Percentiles rank a stretch among this genome's conserved stretches.
Conservation (phyloP, 768 basidiomycete genomes). For the Mycena venus region DNA sequence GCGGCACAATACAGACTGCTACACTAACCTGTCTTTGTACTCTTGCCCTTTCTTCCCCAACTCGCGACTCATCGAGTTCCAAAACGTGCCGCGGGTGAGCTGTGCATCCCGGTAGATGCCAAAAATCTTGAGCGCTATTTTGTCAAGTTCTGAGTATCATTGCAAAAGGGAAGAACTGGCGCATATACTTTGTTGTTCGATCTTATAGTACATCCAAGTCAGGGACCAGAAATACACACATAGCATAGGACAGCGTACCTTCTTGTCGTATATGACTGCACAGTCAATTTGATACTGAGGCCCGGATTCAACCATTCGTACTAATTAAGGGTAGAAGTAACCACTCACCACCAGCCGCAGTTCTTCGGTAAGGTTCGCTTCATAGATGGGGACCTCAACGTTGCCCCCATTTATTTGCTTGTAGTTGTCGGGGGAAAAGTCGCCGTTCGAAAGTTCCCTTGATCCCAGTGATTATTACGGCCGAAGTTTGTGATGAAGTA, state of each 20-base stretch:
- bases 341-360: constrained; percentile 18
- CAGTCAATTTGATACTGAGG: constrained; percentile 28
- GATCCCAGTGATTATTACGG: background rate
- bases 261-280: background rate
- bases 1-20: background rate
- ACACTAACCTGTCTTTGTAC: constrained; percentile 14
- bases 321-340: background rate
- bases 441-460: constrained; percentile 59
- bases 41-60: constrained; percentile 17
- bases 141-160: background rate
- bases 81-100: constrained; percentile 18
- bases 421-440: constrained; percentile 64
- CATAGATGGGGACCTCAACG: constrained; percentile 23
- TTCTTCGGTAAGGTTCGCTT: constrained; percentile 13
- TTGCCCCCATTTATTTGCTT: constrained; percentile 51
- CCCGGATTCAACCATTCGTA: background rate
- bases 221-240: background rate
- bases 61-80: constrained; percentile 24
- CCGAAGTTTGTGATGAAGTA: constrained; percentile 22
- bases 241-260: background rate
- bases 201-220: background rate
- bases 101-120: constrained; percentile 15
- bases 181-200: constrained; percentile 12
- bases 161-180: too few species aligned
- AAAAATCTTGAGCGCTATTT: constrained; percentile 22